Evolutionary conservation across 768 basidiomycete genomes (phyloP), one percentile per base, ranked within the genome.

Genomic region (Mrakia hoshinonis): DNA sequence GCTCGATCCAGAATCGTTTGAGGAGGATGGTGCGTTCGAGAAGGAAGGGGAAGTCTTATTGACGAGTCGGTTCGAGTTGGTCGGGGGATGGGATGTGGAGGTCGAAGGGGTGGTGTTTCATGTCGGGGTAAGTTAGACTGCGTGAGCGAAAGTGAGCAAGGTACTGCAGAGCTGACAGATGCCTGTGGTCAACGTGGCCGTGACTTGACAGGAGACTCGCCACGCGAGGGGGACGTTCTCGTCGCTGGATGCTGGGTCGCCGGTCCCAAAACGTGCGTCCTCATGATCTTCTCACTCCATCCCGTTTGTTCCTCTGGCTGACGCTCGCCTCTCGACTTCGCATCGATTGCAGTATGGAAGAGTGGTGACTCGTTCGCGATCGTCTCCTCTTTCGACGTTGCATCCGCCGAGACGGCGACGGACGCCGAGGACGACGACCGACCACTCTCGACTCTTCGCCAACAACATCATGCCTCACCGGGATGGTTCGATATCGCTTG

Each of bases 401-500:
- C 36, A 12, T 36, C 31, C 20, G 22, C 43, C 24, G 31, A 22
- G 10, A 22, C 7, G 18, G 55, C 18, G 3, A 48, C 7, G 38
- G 61, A 48, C 4, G 31, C n/a, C 0, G 69, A 70, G 15, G 69
- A 63, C 26, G 69, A 70, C 49, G 70, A 67, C n/a, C 55, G 22
- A 10, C 54, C 64, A 3, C 65, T 72, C 3, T 58, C 11, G 3
- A 47, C 43, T 6, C 43, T 43, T 43, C 43, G 15, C 43, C 43
- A 20, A 11, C 47, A 10, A 7, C 39, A 52, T 6, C 31, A 47
- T 15, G 20, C 47, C 1, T 72, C 70, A 10, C 70, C 70, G 13
- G 70, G 70, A 0, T 72, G 55, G 55, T 72, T 34, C 34, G 70
- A 72, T 12, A 54, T 72, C 39, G 38, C 55, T 0, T 72, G 70